Base-by-base conservation (phyloP, 2,329 filamentous ascomycete genomes). In the Xylariaceae sp. region DNA sequence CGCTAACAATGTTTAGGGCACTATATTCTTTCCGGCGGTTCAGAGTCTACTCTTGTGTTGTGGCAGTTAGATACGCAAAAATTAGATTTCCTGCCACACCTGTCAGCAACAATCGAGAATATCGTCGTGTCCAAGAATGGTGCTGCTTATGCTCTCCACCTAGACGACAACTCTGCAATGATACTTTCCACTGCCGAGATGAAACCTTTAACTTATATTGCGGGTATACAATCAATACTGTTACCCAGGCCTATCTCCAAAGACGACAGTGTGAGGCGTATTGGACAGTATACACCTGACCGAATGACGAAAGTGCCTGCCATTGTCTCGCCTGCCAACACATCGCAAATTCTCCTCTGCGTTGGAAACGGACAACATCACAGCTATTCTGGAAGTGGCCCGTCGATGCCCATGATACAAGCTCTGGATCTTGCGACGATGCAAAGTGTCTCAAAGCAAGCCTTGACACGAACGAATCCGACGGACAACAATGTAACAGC, bases 81-180 rank as follows among this genome's bases (percentile, higher is more conserved):
- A 66, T 84, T 84, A 63, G 88, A 94, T 65, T 90, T 87, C 65
- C 75, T 99, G 28, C 94, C 94, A n/a, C 91, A 97, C 78, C 78
- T 99, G 51, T 87, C 89, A 19, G 89, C 90, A 6, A 84, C 86
- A 22, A 88, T 99, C 34, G 88, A 94, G 67, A 90, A 88, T 61
- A 81, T 99, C 41, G 85, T 88, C 5, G 82, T 99, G 33, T 97
- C 92, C 14, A 80, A 87, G 0, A 78, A 76, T 16, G 93, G 94
- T 6, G 82, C 89, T 38, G 87, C 88, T 0, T 99, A 97, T 64
- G 88, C 85, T 5, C 69, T 97, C 19, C 88, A 91, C 60, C 78
- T 97, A 46, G 89, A 91, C 28, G 93, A 97, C 69, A 99, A 99
- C 70, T 96, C 91, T 1, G 78, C 87, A 49, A 93, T 97, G 80